These are phyloP conservation scores for Metschnikowia matae DNA, from an alignment of 805 yeast species.

Conservation along the genomic window DNA sequence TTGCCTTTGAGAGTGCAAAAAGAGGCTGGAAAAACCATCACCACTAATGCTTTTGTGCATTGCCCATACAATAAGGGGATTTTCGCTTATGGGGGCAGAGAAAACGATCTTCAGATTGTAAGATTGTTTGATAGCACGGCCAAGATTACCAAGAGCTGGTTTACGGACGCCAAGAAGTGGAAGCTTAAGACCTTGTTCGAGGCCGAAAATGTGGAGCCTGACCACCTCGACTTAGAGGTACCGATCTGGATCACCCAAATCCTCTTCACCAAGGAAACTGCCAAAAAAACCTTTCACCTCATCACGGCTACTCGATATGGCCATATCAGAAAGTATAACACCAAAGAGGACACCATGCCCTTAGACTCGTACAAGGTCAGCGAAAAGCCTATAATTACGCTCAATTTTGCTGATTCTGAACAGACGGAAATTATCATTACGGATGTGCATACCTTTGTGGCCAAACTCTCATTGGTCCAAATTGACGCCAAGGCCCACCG, in stretches of 20 bases:
- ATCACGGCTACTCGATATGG: slow-evolving; percentile 73
- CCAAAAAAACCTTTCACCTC: slow-evolving; percentile 44
- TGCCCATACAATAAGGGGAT: slow-evolving; percentile 48
- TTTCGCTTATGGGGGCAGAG: slow-evolving; percentile 85
- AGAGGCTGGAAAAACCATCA: not conserved
- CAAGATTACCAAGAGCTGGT: slow-evolving; percentile 10
- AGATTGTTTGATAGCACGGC: slow-evolving; percentile 28
- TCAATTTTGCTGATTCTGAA: slow-evolving; percentile 31
- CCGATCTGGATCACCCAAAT: slow-evolving; percentile 76
- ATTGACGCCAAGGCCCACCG: slow-evolving; percentile 34
- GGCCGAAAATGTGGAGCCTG: slow-evolving; percentile 81
- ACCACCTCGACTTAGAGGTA: slow-evolving; percentile 70
- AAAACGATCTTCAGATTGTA: slow-evolving; percentile 60
- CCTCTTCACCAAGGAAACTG: slow-evolving; percentile 36
- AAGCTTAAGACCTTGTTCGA: slow-evolving; percentile 44
- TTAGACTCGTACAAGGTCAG: slow-evolving; percentile 49
- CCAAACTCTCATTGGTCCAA: slow-evolving; percentile 42
- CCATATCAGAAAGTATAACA: slow-evolving; percentile 69
- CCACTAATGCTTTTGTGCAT: slow-evolving; percentile 42
- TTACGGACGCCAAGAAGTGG: slow-evolving; percentile 16
- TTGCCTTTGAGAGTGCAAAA: slow-evolving; percentile 7
- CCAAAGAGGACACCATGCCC: slow-evolving; percentile 67
- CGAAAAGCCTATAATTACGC: slow-evolving; percentile 49
- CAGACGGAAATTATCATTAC: slow-evolving; percentile 52
- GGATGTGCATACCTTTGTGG: slow-evolving; percentile 66